Percentiles rank a stretch among this genome's conserved stretches.
Evolutionary conservation across 495 filamentous ascomycete species (phyloP).

Genomic region (Pyronema domesticum): DNA sequence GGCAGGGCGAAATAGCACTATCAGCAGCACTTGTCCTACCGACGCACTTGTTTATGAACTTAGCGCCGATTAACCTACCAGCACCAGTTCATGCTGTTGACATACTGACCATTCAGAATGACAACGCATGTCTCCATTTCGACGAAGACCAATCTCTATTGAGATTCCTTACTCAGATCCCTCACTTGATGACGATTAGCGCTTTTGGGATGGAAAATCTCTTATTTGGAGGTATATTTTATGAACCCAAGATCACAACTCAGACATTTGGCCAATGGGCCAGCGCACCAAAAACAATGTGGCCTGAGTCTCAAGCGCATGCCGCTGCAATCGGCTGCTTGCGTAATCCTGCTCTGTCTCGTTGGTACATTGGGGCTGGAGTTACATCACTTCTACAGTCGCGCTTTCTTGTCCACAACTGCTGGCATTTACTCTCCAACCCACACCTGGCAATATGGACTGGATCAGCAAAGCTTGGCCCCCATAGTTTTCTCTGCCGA

Average conservation of each 20-base stretch:
- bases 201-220: neutral
- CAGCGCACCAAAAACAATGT: neutral
- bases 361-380: neutral
- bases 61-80: neutral
- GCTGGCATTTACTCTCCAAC: neutral
- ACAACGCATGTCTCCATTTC: neutral
- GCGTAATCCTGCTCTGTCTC: neutral
- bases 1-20: neutral
- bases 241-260: neutral
- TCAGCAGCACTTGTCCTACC: neutral
- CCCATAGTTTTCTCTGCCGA: neutral
- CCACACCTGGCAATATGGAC: neutral
- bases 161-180: neutral
- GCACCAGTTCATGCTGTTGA: neutral
- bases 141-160: neutral
- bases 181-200: neutral
- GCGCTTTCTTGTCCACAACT: neutral
- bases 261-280: neutral
- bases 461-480: neutral
- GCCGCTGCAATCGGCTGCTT: neutral
- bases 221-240: neutral
- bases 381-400: neutral
- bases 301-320: neutral
- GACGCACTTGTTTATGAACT: neutral
- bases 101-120: neutral